Evolutionary conservation across 352 stramenopile species (phyloP).

Genomic region (Albugo laibachii): DNA sequence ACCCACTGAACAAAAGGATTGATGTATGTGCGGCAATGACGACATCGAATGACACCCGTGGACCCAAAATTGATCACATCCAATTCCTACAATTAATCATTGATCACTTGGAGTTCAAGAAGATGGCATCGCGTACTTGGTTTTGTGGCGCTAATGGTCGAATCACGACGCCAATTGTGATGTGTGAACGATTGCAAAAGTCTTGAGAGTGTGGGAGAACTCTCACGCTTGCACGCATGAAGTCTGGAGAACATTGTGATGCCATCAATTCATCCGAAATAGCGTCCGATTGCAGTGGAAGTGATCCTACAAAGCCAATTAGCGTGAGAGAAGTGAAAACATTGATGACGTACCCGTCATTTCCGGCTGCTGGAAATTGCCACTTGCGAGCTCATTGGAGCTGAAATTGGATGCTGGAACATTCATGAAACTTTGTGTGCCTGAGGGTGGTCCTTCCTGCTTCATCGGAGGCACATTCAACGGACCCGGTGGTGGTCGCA

Average conservation of each 20-base stretch:
- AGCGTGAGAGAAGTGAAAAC: slow-evolving; percentile 7
- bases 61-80: slow-evolving; percentile 79
- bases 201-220: slow-evolving; percentile 64
- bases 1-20: slow-evolving; percentile 81
- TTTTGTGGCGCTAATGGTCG: slow-evolving; percentile 51
- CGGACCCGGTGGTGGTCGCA: slow-evolving; percentile 5
- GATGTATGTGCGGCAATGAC: slow-evolving; percentile 79
- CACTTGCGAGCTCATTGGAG: slow-evolving; percentile 21
- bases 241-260: slow-evolving; percentile 53
- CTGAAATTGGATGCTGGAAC: slow-evolving; percentile 6
- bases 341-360: slow-evolving; percentile 28
- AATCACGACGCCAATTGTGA: slow-evolving; percentile 74
- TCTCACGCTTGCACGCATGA: slow-evolving; percentile 65
- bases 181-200: slow-evolving; percentile 59
- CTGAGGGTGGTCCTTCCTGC: neutral
- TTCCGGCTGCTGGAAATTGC: slow-evolving; percentile 61
- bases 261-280: slow-evolving; percentile 52
- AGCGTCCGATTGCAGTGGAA: slow-evolving; percentile 24
- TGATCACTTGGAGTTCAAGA: neutral
- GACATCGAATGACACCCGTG: slow-evolving; percentile 66
- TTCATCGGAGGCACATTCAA: neutral
- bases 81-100: slow-evolving; percentile 13
- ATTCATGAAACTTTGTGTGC: slow-evolving; percentile 10
- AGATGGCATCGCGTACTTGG: slow-evolving; percentile 14
- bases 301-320: slow-evolving; percentile 31